Base-by-base conservation (phyloP, 2,329 filamentous ascomycete genomes). In the Verticillium klebahnii region DNA sequence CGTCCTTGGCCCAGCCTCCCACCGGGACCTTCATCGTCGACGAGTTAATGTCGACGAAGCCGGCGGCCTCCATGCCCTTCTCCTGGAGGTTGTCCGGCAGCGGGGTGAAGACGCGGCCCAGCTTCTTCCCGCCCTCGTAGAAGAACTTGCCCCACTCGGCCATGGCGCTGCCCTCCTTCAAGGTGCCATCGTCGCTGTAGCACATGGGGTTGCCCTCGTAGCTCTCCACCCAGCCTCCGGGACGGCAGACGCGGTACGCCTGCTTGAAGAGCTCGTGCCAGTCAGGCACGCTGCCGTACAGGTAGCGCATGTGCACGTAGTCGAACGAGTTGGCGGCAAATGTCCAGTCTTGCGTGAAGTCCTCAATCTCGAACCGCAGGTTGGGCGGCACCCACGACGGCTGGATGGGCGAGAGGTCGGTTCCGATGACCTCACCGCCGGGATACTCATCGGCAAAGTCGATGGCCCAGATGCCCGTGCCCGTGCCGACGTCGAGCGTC, bases 401-500 rank as follows among this genome's bases (percentile, higher is more conserved):
- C 65, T 86, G 84, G 14, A 85, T 84, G 0, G 83, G 82, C 5
- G 82, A 84, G n/a, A 86, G 74, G 67, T 86, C 84, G 14, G 82
- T 83, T 25, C 84, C 83, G 57, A 78, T 79, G 14, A 72, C 84
- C 74, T 69, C 75, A 65, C 70, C 77, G 64, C 74, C 69, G 34
- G 81, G 80, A 45, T 78, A 78, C 5, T 74, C 63, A 59, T 82
- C 70, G 65, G 75, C 71, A 59, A 77, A 72, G 65, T 85, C 84
- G 64, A 86, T 86, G 58, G 83, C 80, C 84, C 82, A 85, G 60
- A 84, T 79, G 34, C 84, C 84, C 1, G 83, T 83, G 29, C 85
- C 85, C 2, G 83, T 86, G 57, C 83, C 81, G 9, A 85, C 72
- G 62, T 84, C 82, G 23, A 85, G 70, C 2, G 67, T 62, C 37